Evolutionary conservation across 805 yeast genomes (phyloP).

Genomic region (Candida rishiriensis): DNA sequence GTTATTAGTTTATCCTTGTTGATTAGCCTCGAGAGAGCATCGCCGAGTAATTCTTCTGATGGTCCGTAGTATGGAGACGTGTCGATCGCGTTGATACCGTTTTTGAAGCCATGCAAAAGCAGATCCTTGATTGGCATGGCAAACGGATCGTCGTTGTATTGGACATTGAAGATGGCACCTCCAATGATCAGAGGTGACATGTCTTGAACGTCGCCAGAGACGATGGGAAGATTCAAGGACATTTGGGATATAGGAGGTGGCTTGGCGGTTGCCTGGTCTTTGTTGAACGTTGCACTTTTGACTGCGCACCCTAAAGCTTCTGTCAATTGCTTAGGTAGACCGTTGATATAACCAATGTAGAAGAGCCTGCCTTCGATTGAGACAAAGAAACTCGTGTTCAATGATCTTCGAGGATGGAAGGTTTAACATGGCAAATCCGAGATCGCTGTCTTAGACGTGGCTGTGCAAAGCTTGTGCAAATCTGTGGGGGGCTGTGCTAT

Average conservation of each 20-base stretch:
- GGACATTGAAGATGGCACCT: slow-evolving; percentile 83
- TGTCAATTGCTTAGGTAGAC: no score
- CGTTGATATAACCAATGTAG: no score
- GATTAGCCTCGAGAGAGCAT: slow-evolving; percentile 43
- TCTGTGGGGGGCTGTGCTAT: no score
- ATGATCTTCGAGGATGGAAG: no score
- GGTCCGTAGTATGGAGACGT: slow-evolving; percentile 95
- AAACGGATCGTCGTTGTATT: slow-evolving; percentile 68
- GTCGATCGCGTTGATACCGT: slow-evolving; percentile 76
- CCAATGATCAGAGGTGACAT: slow-evolving; percentile 69
- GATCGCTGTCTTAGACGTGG: no score
- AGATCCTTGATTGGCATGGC: slow-evolving; percentile 54
- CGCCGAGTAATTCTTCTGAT: slow-evolving; percentile 71
- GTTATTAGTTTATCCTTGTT: slow-evolving; percentile 36
- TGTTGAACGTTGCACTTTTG: no score
- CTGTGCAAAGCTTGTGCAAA: no score
- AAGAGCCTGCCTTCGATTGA: no score
- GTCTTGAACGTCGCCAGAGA: slow-evolving; percentile 25
- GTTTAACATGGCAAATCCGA: no score
- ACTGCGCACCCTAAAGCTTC: no score
- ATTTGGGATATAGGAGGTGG: slow-evolving; percentile 1
- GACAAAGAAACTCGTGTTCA: no score
- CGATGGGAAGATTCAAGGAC: slow-evolving; percentile 19
- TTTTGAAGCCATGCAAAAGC: slow-evolving; percentile 51
- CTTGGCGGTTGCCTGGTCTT: no score